Evolutionary conservation across 441 rosid species (phyloP), one percentile per base, ranked within the genome.

Genomic region (Bocquillonia castaneifolia): DNA sequence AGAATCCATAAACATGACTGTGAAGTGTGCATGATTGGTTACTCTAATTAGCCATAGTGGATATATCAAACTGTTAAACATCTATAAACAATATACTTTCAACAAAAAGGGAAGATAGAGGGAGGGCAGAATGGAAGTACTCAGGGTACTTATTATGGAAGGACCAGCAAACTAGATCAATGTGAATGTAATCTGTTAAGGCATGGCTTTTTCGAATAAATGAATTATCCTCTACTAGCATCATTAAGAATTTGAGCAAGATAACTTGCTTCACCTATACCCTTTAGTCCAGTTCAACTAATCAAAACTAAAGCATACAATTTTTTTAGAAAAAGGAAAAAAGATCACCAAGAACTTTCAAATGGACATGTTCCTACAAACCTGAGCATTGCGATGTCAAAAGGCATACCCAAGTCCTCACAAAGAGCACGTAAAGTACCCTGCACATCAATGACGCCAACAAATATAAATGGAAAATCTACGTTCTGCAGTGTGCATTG

Each of bases 371-470:
- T 2, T 59, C 69, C 58, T 29, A 57, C 81, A 70, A 71, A 83
- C 90, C 80, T 87, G 65, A 90, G 96, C 96, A 88, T 92, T 61
- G 86, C 64, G n/a, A 83, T 66, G 70, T 90, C 88, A 76, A 85
- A 90, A 64, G 93, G 97, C 77, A 93, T 85, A 64, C 76, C 83
- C 80, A 93, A 75, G 54, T 90, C 93, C 79, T 88, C 80, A 72
- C 97, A 93, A 70, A 93, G 92, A 72, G 83, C 79, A 26, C 79
- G 83, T 53, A 90, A 78, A 42, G 92, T 84, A 60, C 76, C 88
- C 98, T 92, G 81, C 76, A 70, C 26, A 69, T 56, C 18, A 34
- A 63, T 12, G 64, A 66, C 44, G 39, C 31, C 20, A 62, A 69
- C 36, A 64, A 29, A 32, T 37, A 59, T 52, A 70, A 69, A 44